A percentile compares a stretch with the other conserved stretches of the same genome.
phyloP scores from a whole-genome alignment of 2,329 filamentous ascomycete species.

The Calonectria naviculata region DNA sequence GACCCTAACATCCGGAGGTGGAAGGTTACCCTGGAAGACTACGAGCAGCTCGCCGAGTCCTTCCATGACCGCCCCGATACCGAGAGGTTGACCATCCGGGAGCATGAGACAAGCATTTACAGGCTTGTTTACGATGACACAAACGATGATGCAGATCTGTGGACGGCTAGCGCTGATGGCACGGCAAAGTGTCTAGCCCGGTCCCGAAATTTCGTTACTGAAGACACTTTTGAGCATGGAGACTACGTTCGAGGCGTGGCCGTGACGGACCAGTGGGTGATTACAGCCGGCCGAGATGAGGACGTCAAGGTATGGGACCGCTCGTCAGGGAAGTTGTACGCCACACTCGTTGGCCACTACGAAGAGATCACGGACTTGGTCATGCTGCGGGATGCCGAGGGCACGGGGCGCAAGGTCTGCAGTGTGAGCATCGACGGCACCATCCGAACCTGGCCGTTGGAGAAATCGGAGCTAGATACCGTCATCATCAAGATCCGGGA shows the following conservation, averaged over 20 bases:
- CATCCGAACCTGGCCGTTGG: conserved; percentile 84
- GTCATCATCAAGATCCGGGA: conserved; percentile 57
- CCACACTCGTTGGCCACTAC: conserved; percentile 84
- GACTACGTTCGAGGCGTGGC: conserved; percentile 90
- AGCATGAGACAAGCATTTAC: conserved; percentile 93
- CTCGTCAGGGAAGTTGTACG: conserved; percentile 77
- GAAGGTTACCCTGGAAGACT: conserved; percentile 66
- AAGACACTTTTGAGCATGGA: conserved; percentile 81
- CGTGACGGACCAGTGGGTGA: conserved; percentile 79
- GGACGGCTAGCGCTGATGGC: conserved; percentile 94
- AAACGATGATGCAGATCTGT: conserved; percentile 77
- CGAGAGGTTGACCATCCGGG: conserved; percentile 68
- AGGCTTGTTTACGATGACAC: conserved; percentile 76
- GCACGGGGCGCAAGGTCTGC: conserved; percentile 64
- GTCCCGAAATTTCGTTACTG: conserved; percentile 73
- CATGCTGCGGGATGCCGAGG: conserved; percentile 60
- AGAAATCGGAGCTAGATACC: conserved; percentile 66
- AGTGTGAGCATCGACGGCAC: conserved; percentile 94
- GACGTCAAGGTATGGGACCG: conserved; percentile 91
- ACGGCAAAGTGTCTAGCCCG: conserved; percentile 84
- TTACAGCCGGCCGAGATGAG: conserved; percentile 92
- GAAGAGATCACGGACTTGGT: conserved; percentile 90
- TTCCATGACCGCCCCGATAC: conserved; percentile 53
- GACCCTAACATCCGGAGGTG: conserved; percentile 84
- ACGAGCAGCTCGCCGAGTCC: conserved; percentile 65